phyloP scores from a whole-genome alignment of 768 basidiomycete species.

The Hysterangium stoloniferum region DNA sequence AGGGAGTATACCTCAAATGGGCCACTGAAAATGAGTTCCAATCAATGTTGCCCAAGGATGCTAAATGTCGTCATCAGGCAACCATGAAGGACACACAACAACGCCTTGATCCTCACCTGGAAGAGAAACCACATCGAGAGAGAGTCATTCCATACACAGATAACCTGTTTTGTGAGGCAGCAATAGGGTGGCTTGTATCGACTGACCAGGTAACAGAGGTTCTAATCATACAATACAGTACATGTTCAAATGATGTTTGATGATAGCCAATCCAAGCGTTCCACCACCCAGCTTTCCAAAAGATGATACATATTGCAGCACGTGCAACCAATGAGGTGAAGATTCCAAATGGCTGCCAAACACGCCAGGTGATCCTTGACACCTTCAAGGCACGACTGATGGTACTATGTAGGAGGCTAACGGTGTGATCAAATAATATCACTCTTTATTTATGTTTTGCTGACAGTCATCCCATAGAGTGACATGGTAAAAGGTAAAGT shows the following conservation, averaged over 20 bases:
- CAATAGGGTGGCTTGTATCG: background rate
- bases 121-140: background rate
- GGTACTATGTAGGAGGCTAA: conserved; percentile 13
- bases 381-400: conserved; percentile 21
- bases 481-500: conserved; percentile 20
- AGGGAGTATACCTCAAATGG: too few relatives aligned
- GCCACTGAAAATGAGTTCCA: too few relatives aligned
- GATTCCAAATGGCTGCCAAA: conserved; percentile 25
- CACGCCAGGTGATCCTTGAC: conserved; percentile 22
- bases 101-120: background rate
- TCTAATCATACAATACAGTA: background rate
- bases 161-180: background rate
- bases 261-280: conserved; percentile 22
- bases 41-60: too few relatives aligned
- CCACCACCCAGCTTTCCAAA: conserved; percentile 25
- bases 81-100: too few relatives aligned
- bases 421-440: conserved; percentile 14
- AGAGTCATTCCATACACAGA: background rate
- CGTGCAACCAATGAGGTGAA: conserved; percentile 29
- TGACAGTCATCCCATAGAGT: conserved; percentile 11
- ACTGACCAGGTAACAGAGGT: background rate
- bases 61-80: too few relatives aligned
- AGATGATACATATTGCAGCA: conserved; percentile 32
- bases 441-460: background rate
- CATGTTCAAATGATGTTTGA: too few relatives aligned